These are phyloP conservation scores for Lachnum nothofagi DNA, from an alignment of 2,329 filamentous ascomycete species.

Conservation along the genomic window DNA sequence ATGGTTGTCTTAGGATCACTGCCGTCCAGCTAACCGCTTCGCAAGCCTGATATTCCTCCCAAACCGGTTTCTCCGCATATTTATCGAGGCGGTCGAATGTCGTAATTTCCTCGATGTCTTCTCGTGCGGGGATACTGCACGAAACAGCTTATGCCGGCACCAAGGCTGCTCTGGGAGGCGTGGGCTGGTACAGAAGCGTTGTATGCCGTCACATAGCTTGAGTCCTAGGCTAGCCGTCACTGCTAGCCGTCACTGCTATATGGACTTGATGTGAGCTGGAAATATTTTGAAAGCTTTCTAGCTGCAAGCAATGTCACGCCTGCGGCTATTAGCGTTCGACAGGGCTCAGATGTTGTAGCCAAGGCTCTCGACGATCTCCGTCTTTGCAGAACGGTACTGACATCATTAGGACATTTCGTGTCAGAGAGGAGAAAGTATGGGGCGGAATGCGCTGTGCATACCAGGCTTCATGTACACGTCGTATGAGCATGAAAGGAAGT, in stretches of 20 bases:
- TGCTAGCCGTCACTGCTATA: too few relatives aligned
- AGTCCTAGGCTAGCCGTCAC: slow-evolving; percentile 17
- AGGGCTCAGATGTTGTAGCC: slow-evolving; percentile 11
- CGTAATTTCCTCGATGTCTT: slow-evolving; percentile 54
- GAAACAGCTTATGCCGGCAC: slow-evolving; percentile 50
- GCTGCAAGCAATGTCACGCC: slow-evolving; percentile 8
- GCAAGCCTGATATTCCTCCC: slow-evolving; percentile 48
- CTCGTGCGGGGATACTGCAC: slow-evolving; percentile 41
- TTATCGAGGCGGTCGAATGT: slow-evolving; percentile 42
- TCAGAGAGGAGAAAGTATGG: too few relatives aligned
- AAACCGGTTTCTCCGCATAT: slow-evolving; percentile 49
- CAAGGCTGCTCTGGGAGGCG: slow-evolving; percentile 48
- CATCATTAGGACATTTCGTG: too few relatives aligned
- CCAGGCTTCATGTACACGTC: too few relatives aligned
- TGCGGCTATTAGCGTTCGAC: slow-evolving; percentile 8
- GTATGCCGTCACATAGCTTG: slow-evolving; percentile 16
- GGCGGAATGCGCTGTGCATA: too few relatives aligned
- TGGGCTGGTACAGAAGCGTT: slow-evolving; percentile 15
- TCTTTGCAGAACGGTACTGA: too few relatives aligned
- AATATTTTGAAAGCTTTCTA: slow-evolving; percentile 6
- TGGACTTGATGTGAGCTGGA: slow-evolving; percentile 11
- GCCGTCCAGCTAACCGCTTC: slow-evolving; percentile 31
- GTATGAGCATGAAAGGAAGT: too few relatives aligned
- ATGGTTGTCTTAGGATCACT: not conserved
- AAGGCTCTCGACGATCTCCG: too few relatives aligned